Evolutionary conservation across 345 rosid species (phyloP).

Genomic region (Durio zibethinus): DNA sequence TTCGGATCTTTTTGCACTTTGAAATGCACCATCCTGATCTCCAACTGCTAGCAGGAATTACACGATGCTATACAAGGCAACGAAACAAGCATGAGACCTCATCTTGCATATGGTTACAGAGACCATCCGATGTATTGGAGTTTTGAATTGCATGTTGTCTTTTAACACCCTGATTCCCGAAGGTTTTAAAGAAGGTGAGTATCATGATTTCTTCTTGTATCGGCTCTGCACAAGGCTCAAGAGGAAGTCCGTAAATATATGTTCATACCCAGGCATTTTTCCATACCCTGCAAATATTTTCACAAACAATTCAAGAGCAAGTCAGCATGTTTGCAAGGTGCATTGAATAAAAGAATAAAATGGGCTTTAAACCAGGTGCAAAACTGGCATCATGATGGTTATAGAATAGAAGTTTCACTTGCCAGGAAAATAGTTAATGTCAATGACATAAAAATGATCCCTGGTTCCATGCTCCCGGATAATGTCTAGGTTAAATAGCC

Average conservation of each 20-base stretch:
- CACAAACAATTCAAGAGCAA: not conserved
- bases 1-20: slow-evolving; percentile 17
- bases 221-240: slow-evolving; percentile 55
- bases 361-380: not conserved
- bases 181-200: slow-evolving; percentile 1
- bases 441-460: slow-evolving; percentile 69
- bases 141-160: not conserved
- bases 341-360: not conserved
- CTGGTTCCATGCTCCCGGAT: slow-evolving; percentile 70
- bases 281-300: slow-evolving; percentile 56
- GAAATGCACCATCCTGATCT: slow-evolving; percentile 4
- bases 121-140: slow-evolving; percentile 7
- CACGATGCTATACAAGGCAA: slow-evolving; percentile 16
- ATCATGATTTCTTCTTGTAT: slow-evolving; percentile 38
- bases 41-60: slow-evolving; percentile 17
- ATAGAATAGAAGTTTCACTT: slow-evolving; percentile 19
- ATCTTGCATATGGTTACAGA: slow-evolving; percentile 12
- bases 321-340: not conserved
- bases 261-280: slow-evolving; percentile 83
- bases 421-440: slow-evolving; percentile 85
- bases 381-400: not conserved
- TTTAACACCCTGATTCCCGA: not conserved
- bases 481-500: slow-evolving; percentile 75
- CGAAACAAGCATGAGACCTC: not conserved
- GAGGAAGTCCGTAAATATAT: slow-evolving; percentile 75